These are phyloP conservation scores for Tetrapisispora namnaoensis DNA, from an alignment of 805 yeast species.

Conservation along the genomic window DNA sequence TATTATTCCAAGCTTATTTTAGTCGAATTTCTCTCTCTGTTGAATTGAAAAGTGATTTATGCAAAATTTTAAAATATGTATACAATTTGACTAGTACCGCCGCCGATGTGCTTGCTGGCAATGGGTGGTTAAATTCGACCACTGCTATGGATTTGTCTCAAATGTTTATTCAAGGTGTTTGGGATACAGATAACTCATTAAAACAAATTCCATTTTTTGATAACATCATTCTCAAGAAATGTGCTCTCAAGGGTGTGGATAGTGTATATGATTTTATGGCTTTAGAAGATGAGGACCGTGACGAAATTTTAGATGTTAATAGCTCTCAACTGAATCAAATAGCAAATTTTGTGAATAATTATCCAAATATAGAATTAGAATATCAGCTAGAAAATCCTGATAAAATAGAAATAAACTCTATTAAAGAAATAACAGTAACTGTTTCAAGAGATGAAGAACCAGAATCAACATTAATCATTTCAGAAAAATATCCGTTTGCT, in stretches of 20 bases:
- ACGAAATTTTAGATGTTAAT: constrained; percentile 46
- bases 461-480: constrained; percentile 49
- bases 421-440: constrained; percentile 38
- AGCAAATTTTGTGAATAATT: constrained; percentile 81
- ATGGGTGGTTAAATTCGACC: constrained; percentile 70
- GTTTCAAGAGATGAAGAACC: constrained; percentile 71
- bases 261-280: constrained; percentile 72
- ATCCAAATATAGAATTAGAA: constrained; percentile 72
- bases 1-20: constrained; percentile 73
- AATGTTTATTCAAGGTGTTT: constrained; percentile 76
- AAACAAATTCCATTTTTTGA: constrained; percentile 71
- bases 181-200: constrained; percentile 72
- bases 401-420: constrained; percentile 39
- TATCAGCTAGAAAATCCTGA: constrained; percentile 39
- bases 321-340: constrained; percentile 48
- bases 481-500: constrained; percentile 48
- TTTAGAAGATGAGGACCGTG: constrained; percentile 64
- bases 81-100: constrained; percentile 51
- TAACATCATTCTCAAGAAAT: constrained; percentile 38
- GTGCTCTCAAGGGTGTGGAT: constrained; percentile 46
- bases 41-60: constrained; percentile 52
- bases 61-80: constrained; percentile 39
- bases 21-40: constrained; percentile 53
- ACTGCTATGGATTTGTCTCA: constrained; percentile 82
- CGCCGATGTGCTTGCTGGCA: constrained; percentile 69